Evolutionary conservation across 176 grass and related monocot genomes (phyloP).

Genomic region (Oryza glumipatula): DNA sequence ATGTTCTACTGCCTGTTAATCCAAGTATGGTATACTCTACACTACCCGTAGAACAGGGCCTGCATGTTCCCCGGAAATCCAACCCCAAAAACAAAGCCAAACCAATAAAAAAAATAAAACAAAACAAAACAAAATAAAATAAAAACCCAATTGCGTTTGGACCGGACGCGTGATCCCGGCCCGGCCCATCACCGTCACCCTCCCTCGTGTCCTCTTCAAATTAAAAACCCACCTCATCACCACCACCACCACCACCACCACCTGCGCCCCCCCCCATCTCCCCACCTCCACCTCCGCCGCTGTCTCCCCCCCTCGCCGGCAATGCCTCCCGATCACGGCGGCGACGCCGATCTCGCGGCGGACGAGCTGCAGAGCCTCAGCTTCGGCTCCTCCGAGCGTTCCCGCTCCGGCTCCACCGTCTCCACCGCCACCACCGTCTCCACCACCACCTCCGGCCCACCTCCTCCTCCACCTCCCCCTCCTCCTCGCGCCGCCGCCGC

Average conservation of each 20-base stretch:
- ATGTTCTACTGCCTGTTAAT: background rate
- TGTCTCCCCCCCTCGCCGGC: background rate
- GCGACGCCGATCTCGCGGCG: slow-evolving; percentile 22
- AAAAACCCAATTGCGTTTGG: background rate
- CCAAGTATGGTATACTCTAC: too few species aligned
- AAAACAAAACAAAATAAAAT: background rate
- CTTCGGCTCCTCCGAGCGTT: slow-evolving; percentile 91
- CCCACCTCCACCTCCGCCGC: background rate
- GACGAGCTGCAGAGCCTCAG: slow-evolving; percentile 96
- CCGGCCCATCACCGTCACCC: slow-evolving; percentile 40
- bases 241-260: background rate
- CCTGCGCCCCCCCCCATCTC: background rate
- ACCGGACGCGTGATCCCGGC: slow-evolving; percentile 53
- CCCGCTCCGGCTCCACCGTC: slow-evolving; percentile 74
- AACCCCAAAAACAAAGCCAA: background rate
- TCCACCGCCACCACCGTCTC: slow-evolving; percentile 69
- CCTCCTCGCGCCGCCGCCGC: background rate
- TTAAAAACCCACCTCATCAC: slow-evolving; percentile 33
- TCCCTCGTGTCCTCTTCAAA: slow-evolving; percentile 48
- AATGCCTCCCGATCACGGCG: slow-evolving; percentile 36
- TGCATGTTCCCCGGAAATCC: slow-evolving; percentile 45
- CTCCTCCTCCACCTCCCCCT: background rate
- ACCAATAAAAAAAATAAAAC: too few species aligned
- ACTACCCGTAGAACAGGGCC: slow-evolving; percentile 38
- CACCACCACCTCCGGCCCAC: slow-evolving; percentile 51